Evolutionary conservation across 2,329 filamentous ascomycete species (phyloP).

Genomic region (Dothideomycetidae sp.): DNA sequence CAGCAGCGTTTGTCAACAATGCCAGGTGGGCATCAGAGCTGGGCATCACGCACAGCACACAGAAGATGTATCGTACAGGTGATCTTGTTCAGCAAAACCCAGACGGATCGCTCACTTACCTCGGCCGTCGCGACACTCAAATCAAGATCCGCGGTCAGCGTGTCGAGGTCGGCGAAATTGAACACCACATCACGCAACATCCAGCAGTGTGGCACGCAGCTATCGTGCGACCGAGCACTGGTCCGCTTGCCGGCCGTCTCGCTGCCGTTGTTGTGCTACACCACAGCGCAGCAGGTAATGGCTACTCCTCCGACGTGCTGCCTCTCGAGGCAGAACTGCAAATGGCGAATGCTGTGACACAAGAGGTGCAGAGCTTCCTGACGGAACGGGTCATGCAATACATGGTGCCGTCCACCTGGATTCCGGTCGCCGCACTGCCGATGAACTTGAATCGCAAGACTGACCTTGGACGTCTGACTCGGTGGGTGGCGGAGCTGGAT

Average conservation of each 20-base stretch:
- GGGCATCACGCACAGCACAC: slow-evolving; percentile 13
- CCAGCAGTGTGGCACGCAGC: too few species aligned
- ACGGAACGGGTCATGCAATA: background rate
- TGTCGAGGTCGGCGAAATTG: slow-evolving; percentile 44
- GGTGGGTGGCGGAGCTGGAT: too few species aligned
- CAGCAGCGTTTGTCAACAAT: slow-evolving; percentile 20
- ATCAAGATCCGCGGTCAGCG: slow-evolving; percentile 53
- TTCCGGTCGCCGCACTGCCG: background rate
- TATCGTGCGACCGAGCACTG: too few species aligned
- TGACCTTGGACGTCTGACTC: slow-evolving; percentile 33
- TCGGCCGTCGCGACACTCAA: slow-evolving; percentile 53
- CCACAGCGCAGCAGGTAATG: too few species aligned
- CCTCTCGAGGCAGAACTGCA: too few species aligned
- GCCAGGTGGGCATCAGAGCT: slow-evolving; percentile 15
- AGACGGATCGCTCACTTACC: slow-evolving; percentile 40
- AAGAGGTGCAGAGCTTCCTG: background rate
- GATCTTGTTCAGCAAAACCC: slow-evolving; percentile 42
- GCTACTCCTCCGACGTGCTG: too few species aligned
- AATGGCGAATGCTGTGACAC: too few species aligned
- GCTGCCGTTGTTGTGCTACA: too few species aligned
- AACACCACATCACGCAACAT: slow-evolving; percentile 26
- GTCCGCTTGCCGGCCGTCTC: too few species aligned
- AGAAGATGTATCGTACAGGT: slow-evolving; percentile 45
- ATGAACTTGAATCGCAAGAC: background rate
- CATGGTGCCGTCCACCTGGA: background rate